Evolutionary conservation across 345 rosid genomes (phyloP), one percentile per base, ranked within the genome.

Genomic region (Viola odorata): DNA sequence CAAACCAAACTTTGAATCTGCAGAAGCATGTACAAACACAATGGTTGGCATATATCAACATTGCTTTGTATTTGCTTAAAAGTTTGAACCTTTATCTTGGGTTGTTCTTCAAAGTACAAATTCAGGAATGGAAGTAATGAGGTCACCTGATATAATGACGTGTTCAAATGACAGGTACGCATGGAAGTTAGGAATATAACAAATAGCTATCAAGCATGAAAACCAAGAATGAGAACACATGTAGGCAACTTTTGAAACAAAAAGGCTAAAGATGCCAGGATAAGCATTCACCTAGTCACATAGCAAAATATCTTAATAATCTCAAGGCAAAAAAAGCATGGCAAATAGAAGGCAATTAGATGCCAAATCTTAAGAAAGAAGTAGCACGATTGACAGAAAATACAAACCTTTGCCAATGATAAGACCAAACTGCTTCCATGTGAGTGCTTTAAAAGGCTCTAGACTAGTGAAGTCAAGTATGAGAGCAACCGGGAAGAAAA

Each of bases 341-440:
- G 17, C 6, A 13, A 5, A 50, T 23, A 56, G 44, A 45, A 50
- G 23, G 14, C 63, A 12, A 45, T 23, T 17, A 12, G 4, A 52
- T 57, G 37, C 42, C 64, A 62, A 51, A 36, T 51, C 40, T n/a
- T 4, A 50, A 36, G 42, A 2, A 49, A 9, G 7, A 47, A 45
- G n/a, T 50, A 57, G 6, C 39, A 50, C 16, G 15, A 50, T 23
- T 23, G 32, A 23, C 32, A 0, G 32, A 23, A 32, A 60, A 57
- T 39, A 66, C 72, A 37, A 58, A 89, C 94, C 96, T 89, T 92
- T 92, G 59, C 98, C 96, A 51, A 87, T 73, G 65, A 92, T 79
- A 39, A 92, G 84, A 71, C 96, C 83, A 64, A 80, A 58, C 64
- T 92, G 88, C 78, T 83, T 74, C 83, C 78, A 67, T 11, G 87